Base-by-base conservation (phyloP, 148 eudicot genomes). In the Euryodendron excelsum region DNA sequence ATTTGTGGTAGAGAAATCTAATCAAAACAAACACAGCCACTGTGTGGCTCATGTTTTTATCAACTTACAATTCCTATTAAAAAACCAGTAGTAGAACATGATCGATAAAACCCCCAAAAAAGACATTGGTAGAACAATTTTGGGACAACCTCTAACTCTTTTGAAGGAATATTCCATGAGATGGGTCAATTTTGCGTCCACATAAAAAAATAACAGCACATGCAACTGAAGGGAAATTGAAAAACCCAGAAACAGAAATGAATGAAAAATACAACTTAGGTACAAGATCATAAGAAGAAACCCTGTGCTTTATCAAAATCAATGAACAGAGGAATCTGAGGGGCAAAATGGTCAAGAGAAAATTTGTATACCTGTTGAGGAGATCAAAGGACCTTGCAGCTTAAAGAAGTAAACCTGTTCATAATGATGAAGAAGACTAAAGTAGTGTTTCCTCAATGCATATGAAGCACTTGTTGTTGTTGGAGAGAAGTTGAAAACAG, bases 381-480 rank as follows among this genome's bases (percentile, higher is more conserved):
- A 2, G 70, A 78, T 53, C 69, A 30, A 47, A 74, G 91, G 81
- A 64, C 61, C 87, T 65, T 81, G 77, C 10, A 62, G 52, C 69
- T 83, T 83, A 65, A 89, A 89, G 86, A 90, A 92, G 85, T 92
- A 89, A 83, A 87, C 86, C 21, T 87, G 90, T 72, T 92, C 97
- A 77, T 85, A 92, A 30, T 86, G 90, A 71, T 86, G 78, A 23
- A 92, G 92, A 18, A 89, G 84, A 59, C 76, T 69, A 15, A 48
- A 80, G 68, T 92, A 92, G 75, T 90, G 90, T 65, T 89, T 92
- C 76, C 83, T 89, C 72, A 92, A 80, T 41, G 89, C 91, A 86
- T 80, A 90, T 0, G 97, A 92, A 77, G 94, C 97, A 86, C 91
- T 90, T 55, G 94, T 92, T 7, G 91, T 83, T 13, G 94, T 92